Evolutionary conservation across 305 asterid genomes (phyloP).

Genomic region (Solanum aculeatissimum): DNA sequence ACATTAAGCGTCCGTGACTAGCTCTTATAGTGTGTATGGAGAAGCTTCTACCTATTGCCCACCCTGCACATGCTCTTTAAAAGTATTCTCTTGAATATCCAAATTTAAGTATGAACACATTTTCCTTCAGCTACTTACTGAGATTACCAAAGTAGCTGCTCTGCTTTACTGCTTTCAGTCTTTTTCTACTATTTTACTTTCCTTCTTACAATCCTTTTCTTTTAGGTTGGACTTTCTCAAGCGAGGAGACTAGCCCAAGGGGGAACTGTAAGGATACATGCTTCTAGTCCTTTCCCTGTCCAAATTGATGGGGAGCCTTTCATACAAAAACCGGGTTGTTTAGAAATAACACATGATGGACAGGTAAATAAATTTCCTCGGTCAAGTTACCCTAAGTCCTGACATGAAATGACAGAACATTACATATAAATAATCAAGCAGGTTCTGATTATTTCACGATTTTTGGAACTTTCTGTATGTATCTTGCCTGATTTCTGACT

Average conservation of each 20-base stretch:
- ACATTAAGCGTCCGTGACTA: neutral
- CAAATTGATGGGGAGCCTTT: conserved; percentile 90
- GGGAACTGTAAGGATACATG: conserved; percentile 39
- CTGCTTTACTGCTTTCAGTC: neutral
- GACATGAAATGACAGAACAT: neutral
- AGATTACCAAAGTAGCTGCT: neutral
- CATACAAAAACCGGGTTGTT: conserved; percentile 74
- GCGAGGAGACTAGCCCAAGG: conserved; percentile 92
- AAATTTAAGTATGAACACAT: neutral
- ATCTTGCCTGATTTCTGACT: neutral
- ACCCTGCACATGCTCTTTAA: neutral
- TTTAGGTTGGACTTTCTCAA: conserved; percentile 81
- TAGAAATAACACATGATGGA: conserved; percentile 66
- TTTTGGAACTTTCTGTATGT: neutral
- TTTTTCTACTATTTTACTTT: neutral
- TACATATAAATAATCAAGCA: neutral
- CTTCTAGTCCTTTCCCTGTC: conserved; percentile 76
- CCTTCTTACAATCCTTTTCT: neutral
- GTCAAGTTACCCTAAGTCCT: neutral
- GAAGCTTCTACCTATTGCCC: neutral
- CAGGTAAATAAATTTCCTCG: conserved; percentile 37
- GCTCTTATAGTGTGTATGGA: neutral
- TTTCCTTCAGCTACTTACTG: neutral
- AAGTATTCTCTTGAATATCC: neutral
- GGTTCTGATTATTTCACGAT: neutral